Conservation (phyloP, 2,329 filamentous ascomycete species). For the Epichloe festucae region DNA sequence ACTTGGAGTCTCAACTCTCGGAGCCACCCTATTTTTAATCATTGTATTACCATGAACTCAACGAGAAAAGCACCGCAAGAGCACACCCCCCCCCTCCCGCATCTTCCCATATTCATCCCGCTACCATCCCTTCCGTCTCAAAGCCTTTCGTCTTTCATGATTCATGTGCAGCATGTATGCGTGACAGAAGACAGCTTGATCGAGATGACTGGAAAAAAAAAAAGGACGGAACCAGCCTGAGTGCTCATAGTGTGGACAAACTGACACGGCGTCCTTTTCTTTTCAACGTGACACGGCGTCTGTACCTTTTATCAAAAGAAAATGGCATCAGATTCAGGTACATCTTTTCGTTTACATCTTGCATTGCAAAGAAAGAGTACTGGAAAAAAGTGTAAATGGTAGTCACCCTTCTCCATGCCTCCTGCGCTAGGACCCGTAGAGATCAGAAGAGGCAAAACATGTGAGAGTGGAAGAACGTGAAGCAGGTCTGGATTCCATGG, state of each 20-base stretch:
- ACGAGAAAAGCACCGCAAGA: not conserved
- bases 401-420: not conserved
- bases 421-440: not conserved
- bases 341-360: no score
- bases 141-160: not conserved
- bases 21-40: no score
- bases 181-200: not conserved
- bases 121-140: not conserved
- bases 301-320: not conserved
- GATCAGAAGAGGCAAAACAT: not conserved
- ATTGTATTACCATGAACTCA: not conserved
- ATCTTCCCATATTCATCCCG: no score
- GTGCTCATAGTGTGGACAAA: not conserved
- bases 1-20: no score
- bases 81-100: not conserved
- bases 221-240: not conserved
- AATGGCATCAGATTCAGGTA: not conserved
- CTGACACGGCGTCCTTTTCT: no score
- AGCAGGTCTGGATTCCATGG: conserved; percentile 9
- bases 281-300: no score
- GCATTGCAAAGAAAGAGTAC: not conserved
- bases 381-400: no score
- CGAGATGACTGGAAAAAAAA: not conserved
- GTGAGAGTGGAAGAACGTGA: conserved; percentile 1
- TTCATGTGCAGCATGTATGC: conserved; percentile 1